Base-by-base conservation (phyloP, 1,284 basidiomycete genomes). In the Microbotryomycetes sp. region DNA sequence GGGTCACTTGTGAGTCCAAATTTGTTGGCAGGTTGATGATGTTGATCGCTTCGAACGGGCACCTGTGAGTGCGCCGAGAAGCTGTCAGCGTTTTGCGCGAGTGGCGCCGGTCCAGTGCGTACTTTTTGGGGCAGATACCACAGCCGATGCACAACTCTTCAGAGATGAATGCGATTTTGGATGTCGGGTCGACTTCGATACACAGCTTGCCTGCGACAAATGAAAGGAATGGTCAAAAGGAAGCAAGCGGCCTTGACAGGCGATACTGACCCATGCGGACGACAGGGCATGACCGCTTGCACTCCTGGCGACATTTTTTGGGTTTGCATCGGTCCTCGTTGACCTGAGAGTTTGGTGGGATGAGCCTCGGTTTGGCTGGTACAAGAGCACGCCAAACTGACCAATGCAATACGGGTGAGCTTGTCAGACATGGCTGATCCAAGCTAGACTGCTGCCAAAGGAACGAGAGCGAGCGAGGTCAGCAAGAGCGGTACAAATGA, bases 41-140 rank as follows among this genome's bases (percentile, higher is more conserved):
- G 56, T 87, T 83, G 74, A 97, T 97, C 63, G 92, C 92, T 79
- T 97, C 92, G 72, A 97, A 97, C 45, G 93, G 93, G 76, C 92
- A 96, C 78, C 91, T 96, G 69, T 11, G 56, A 5, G 30, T 31
- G 50, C 60, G 52, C 31, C 56, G 52, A 66, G 62, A 59, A 16
- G 50, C 15, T 26, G 3, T n/a, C 7, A 3, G 26, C 51, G 16
- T 7, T 26, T 45, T 63, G 41, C 30, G 52, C 52, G 56, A n/a
- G 51, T 18, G 30, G 28, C 41, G 24, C 13, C 18, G n/a, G 16
- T 49, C 27, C 27, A 27, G 31, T 26, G 77, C 87, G 75, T 72
- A 94, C 91, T 94, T 96, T 79, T 96, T 96, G 50, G 94, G 91
- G 76, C 93, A 97, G 73, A 96, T 96, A 88, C 92, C 92, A 77